Conservation (phyloP, 805 yeast genomes). For the Teunomyces barrocoloradensis region DNA sequence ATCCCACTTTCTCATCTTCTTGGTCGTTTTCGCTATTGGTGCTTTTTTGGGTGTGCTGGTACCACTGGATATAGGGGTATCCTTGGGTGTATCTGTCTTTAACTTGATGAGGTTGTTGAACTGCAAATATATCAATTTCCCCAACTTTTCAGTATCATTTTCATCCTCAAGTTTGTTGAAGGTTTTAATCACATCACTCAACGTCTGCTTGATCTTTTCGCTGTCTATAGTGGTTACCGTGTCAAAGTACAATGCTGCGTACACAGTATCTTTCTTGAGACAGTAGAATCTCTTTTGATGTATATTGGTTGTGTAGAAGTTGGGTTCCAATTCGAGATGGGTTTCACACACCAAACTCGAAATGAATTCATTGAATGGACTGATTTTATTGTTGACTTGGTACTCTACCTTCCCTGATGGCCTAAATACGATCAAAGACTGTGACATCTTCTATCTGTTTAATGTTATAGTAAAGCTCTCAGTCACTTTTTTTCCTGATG, state of each 20-base stretch:
- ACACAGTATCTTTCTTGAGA: slow-evolving; percentile 22
- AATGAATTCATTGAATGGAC: slow-evolving; percentile 41
- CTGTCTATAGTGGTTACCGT: slow-evolving; percentile 37
- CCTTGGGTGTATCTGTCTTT: slow-evolving; percentile 7
- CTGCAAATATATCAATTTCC: slow-evolving; percentile 36
- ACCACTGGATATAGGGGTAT: slow-evolving; percentile 2
- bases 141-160: slow-evolving; percentile 23
- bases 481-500: not conserved
- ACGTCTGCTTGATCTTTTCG: slow-evolving; percentile 32
- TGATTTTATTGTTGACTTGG: slow-evolving; percentile 32
- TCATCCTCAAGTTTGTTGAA: slow-evolving; percentile 28
- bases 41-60: slow-evolving; percentile 7
- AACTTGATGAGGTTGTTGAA: slow-evolving; percentile 36
- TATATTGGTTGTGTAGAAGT: slow-evolving; percentile 30
- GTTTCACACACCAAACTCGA: slow-evolving; percentile 35
- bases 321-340: slow-evolving; percentile 28
- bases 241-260: slow-evolving; percentile 40
- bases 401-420: slow-evolving; percentile 37
- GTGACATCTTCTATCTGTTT: slow-evolving; percentile 29
- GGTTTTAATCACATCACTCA: slow-evolving; percentile 32
- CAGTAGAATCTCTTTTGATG: slow-evolving; percentile 37
- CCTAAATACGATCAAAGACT: slow-evolving; percentile 35
- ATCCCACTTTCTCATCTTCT: slow-evolving; percentile 45
- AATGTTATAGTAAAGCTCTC: too few species aligned
- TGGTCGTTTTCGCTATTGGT: slow-evolving; percentile 15